A percentile compares a stretch with the other conserved stretches of the same genome.
Evolutionary conservation across 2,329 filamentous ascomycete species (phyloP).

Genomic region (Fusarium burgessii): DNA sequence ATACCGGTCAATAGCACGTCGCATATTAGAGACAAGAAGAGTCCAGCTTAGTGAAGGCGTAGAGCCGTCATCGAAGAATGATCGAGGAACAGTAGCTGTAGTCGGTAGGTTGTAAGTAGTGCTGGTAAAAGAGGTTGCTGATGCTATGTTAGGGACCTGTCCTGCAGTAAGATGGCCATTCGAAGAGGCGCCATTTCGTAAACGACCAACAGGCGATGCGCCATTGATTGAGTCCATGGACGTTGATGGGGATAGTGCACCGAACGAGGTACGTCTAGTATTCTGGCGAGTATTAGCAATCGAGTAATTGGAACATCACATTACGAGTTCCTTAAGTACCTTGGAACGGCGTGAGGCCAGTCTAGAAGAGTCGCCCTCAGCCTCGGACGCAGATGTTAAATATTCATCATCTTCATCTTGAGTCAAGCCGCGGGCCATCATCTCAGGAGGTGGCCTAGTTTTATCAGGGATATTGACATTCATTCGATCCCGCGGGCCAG

Average conservation of each 20-base stretch:
- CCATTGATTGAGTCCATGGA: constrained; percentile 92
- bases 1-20: constrained; percentile 88
- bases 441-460: constrained; percentile 87
- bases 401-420: constrained; percentile 93
- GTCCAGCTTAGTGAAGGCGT: constrained; percentile 88
- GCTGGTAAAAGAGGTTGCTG: constrained; percentile 72
- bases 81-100: constrained; percentile 75
- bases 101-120: constrained; percentile 68
- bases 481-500: constrained; percentile 87
- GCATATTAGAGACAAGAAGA: constrained; percentile 91
- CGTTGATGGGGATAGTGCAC: constrained; percentile 84
- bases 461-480: constrained; percentile 91
- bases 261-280: constrained; percentile 74
- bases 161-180: constrained; percentile 55
- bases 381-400: constrained; percentile 83
- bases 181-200: constrained; percentile 67
- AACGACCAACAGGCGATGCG: constrained; percentile 68
- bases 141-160: constrained; percentile 64
- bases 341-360: constrained; percentile 75
- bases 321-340: constrained; percentile 59
- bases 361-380: constrained; percentile 80
- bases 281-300: constrained; percentile 55
- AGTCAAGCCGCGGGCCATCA: constrained; percentile 85
- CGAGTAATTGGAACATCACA: not conserved
- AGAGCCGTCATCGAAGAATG: constrained; percentile 91